These are phyloP conservation scores for Ustilago tritici DNA, from an alignment of 1,284 basidiomycete genomes.

Conservation along the genomic window DNA sequence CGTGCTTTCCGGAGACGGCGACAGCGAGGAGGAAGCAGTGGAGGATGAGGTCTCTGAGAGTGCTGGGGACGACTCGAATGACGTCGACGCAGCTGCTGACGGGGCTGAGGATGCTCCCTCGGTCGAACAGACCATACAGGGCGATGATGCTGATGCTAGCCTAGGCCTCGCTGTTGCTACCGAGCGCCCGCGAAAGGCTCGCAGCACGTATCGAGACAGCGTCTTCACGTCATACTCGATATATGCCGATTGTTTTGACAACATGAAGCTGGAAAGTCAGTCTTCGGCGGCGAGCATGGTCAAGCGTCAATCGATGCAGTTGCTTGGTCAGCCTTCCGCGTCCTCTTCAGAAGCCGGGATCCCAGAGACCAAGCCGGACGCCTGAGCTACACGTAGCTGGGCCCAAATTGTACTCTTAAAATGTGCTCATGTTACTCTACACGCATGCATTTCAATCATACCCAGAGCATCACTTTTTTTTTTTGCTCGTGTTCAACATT, in stretches of 20 bases:
- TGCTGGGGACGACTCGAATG: slow-evolving; percentile 24
- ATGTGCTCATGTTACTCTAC: neutral
- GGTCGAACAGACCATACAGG: neutral
- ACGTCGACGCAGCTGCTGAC: slow-evolving; percentile 4
- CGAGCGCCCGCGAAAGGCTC: slow-evolving; percentile 25
- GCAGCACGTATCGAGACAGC: slow-evolving; percentile 48
- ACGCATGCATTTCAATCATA: slow-evolving; percentile 18
- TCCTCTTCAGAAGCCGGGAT: neutral
- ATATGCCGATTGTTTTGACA: slow-evolving; percentile 55
- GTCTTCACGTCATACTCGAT: slow-evolving; percentile 55
- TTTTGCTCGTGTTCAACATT: neutral
- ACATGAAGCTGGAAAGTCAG: slow-evolving; percentile 51
- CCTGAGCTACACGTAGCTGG: neutral
- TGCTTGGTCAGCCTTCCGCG: slow-evolving; percentile 11
- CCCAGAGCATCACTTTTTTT: slow-evolving; percentile 1
- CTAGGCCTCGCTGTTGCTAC: slow-evolving; percentile 7
- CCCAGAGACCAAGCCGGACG: slow-evolving; percentile 10
- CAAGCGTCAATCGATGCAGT: slow-evolving; percentile 43
- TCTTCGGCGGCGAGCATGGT: slow-evolving; percentile 50
- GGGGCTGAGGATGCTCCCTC: neutral
- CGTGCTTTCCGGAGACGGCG: slow-evolving; percentile 23
- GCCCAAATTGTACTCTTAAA: neutral
- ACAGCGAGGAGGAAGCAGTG: slow-evolving; percentile 18
- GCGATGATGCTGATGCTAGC: neutral
- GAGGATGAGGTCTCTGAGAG: slow-evolving; percentile 19